phyloP scores from a whole-genome alignment of 164 flowering plant species.

The Vitis riparia region DNA sequence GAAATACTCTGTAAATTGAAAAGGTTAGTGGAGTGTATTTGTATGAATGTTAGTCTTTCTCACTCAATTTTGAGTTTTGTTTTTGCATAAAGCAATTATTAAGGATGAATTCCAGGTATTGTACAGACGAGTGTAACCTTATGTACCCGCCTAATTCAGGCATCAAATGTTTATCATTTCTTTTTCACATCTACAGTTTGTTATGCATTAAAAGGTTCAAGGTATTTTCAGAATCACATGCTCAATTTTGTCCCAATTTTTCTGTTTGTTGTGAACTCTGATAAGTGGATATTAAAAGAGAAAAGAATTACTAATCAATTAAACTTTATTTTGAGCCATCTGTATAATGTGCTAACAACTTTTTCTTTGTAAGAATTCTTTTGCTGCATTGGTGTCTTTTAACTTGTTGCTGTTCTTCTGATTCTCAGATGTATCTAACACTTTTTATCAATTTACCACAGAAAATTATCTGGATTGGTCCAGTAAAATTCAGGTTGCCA shows the following conservation, averaged over 20 bases:
- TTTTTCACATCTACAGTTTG: not conserved
- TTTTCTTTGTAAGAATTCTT: not conserved
- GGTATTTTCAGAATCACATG: not conserved
- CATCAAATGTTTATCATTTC: not conserved
- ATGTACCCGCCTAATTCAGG: not conserved
- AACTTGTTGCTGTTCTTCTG: not conserved
- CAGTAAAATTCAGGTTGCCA: constrained; percentile 45
- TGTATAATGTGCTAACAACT: no score
- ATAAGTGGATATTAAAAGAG: not conserved
- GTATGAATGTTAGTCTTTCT: not conserved
- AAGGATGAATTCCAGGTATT: not conserved
- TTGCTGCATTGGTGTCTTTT: not conserved
- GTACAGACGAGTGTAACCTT: no score
- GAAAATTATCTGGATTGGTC: constrained; percentile 85
- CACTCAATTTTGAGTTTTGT: not conserved
- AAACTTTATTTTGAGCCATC: not conserved
- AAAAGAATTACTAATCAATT: no score
- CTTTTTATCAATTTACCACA: constrained; percentile 23
- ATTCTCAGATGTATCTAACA: not conserved
- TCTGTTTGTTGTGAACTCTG: no score
- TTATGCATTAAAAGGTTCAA: not conserved
- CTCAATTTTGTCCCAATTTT: not conserved
- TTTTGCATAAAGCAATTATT: not conserved
- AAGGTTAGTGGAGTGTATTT: no score
- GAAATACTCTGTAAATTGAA: no score